Conservation (phyloP, 2,329 filamentous ascomycete genomes). For the Scedosporium minutisporum region DNA sequence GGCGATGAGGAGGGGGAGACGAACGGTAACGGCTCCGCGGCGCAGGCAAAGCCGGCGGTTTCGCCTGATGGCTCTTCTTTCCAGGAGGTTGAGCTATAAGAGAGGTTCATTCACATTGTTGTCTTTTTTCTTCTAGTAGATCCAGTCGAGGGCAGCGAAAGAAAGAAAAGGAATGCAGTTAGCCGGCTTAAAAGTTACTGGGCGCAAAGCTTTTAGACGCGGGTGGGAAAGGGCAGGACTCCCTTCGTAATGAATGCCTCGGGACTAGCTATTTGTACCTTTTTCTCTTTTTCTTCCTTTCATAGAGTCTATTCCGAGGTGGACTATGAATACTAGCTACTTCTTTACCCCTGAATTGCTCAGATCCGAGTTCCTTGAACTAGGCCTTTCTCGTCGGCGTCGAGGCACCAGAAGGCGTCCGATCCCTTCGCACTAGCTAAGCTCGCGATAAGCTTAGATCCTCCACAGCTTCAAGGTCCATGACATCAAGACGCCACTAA, state of each 20-base stretch:
- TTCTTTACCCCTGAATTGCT: neutral
- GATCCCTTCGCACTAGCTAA: too few species aligned
- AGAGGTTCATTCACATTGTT: neutral
- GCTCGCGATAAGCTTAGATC: neutral
- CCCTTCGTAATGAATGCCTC: neutral
- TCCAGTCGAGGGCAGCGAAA: too few species aligned
- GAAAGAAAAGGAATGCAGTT: neutral
- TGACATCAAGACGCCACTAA: neutral
- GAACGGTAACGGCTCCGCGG: slow-evolving; percentile 21
- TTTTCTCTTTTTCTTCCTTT: neutral
- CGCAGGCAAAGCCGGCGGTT: slow-evolving; percentile 28
- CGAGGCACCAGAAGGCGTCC: neutral
- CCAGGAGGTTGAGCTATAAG: slow-evolving; percentile 51
- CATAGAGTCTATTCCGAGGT: neutral
- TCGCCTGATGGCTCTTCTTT: slow-evolving; percentile 51
- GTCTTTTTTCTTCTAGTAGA: too few species aligned
- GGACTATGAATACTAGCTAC: neutral
- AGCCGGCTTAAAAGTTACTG: neutral
- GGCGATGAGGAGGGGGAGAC: slow-evolving; percentile 22
- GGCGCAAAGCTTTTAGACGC: too few species aligned
- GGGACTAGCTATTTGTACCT: neutral
- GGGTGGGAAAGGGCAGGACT: neutral
- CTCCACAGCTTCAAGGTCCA: neutral
- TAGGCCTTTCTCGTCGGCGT: neutral
- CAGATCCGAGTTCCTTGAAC: neutral